Evolutionary conservation across 352 stramenopile species (phyloP).

Genomic region (Sclerospora graminicola): DNA sequence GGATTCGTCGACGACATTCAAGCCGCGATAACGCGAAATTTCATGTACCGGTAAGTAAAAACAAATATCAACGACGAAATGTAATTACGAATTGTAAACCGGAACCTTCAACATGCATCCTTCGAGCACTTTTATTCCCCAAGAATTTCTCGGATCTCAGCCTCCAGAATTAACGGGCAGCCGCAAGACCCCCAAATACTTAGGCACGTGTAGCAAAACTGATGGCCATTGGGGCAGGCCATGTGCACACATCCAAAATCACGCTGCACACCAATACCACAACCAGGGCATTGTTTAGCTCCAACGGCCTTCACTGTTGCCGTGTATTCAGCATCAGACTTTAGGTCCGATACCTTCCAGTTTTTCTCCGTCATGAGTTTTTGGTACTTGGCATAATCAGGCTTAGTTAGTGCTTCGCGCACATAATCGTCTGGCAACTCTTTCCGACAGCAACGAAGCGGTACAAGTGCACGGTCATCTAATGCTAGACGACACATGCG

Average conservation of each 20-base stretch:
- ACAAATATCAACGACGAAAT: background rate
- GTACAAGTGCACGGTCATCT: slow-evolving; percentile 43
- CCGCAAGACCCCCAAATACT: slow-evolving; percentile 35
- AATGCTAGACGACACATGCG: slow-evolving; percentile 54
- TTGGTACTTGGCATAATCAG: slow-evolving; percentile 35
- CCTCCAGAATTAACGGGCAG: slow-evolving; percentile 49
- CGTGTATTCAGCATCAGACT: slow-evolving; percentile 56
- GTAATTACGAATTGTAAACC: background rate
- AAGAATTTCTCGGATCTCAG: slow-evolving; percentile 40
- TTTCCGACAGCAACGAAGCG: slow-evolving; percentile 59
- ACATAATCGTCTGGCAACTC: slow-evolving; percentile 61
- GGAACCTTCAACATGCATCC: too few relatives aligned
- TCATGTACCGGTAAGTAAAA: too few relatives aligned
- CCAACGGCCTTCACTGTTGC: slow-evolving; percentile 27
- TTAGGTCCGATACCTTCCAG: slow-evolving; percentile 47
- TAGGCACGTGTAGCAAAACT: slow-evolving; percentile 75
- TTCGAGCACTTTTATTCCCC: slow-evolving; percentile 30
- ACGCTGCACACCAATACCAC: slow-evolving; percentile 58
- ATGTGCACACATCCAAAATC: slow-evolving; percentile 76
- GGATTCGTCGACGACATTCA: too few relatives aligned
- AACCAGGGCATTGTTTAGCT: slow-evolving; percentile 66
- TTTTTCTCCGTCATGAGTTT: slow-evolving; percentile 34
- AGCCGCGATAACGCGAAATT: too few relatives aligned
- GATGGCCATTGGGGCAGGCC: slow-evolving; percentile 52
- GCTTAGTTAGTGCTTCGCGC: slow-evolving; percentile 17